A percentile compares a stretch with the other conserved stretches of the same genome.
Conservation (phyloP, 306 rosid genomes). For the Lathyrus oleraceus region DNA sequence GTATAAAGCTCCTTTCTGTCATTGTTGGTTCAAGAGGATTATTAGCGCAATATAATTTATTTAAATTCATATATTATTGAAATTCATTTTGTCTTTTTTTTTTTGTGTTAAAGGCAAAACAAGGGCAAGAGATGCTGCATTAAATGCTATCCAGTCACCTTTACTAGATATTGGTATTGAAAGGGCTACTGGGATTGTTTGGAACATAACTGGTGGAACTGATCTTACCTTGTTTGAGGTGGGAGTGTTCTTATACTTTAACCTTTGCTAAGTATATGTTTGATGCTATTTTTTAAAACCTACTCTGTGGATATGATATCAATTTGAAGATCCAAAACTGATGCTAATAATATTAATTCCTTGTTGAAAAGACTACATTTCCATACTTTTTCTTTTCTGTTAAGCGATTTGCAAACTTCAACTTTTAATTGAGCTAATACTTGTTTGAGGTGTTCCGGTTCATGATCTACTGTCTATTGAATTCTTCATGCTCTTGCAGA, state of each 20-base stretch:
- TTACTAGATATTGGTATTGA: constrained; percentile 91
- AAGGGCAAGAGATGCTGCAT: constrained; percentile 98
- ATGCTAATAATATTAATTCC: background rate
- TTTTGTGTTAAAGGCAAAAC: constrained; percentile 77
- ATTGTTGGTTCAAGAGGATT: background rate
- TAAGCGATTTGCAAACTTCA: background rate
- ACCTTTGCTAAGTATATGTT: constrained; percentile 12
- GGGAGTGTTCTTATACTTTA: constrained; percentile 1
- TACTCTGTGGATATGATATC: constrained; percentile 1
- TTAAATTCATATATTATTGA: constrained; percentile 1
- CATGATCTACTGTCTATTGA: constrained; percentile 16
- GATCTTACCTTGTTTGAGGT: constrained; percentile 96
- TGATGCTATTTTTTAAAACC: background rate
- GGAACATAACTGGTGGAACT: constrained; percentile 94
- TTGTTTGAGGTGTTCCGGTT: constrained; percentile 11
- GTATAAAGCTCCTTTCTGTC: background rate
- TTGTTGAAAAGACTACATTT: constrained; percentile 5
- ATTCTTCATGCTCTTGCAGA: constrained; percentile 12
- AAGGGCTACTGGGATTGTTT: constrained; percentile 95
- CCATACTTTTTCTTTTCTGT: background rate
- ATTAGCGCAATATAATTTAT: background rate
- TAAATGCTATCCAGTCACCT: constrained; percentile 94
- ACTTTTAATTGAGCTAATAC: background rate
- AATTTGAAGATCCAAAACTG: background rate
- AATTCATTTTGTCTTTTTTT: constrained; percentile 17